phyloP scores from a whole-genome alignment of 2,329 filamentous ascomycete species.

The Calonectria pseudoreteaudii region DNA sequence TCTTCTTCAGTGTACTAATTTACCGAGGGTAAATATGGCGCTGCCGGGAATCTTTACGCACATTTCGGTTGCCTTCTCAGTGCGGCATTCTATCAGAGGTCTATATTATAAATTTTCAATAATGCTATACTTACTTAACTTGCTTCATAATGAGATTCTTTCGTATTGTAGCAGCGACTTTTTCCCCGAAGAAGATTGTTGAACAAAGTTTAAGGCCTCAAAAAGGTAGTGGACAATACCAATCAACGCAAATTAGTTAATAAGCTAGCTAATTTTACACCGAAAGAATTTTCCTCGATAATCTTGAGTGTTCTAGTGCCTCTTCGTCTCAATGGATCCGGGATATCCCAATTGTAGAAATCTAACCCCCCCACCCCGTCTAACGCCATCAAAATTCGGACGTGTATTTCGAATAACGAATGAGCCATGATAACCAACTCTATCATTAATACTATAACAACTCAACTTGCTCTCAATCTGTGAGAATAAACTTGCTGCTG shows the following conservation, averaged over 20 bases:
- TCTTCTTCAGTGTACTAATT: neutral
- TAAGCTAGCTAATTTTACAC: neutral
- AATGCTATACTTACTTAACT: neutral
- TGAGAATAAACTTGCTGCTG: neutral
- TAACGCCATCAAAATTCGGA: neutral
- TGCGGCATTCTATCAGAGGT: neutral
- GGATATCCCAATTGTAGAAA: neutral
- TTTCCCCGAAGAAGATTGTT: neutral
- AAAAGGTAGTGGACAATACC: neutral
- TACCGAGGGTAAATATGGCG: neutral
- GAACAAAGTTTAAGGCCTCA: neutral
- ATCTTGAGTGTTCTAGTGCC: neutral
- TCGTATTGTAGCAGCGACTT: neutral
- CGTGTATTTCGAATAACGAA: neutral
- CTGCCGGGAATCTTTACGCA: neutral
- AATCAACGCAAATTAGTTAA: neutral
- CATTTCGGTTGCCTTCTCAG: neutral
- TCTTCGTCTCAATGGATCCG: neutral
- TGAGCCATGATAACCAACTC: neutral
- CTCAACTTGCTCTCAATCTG: neutral
- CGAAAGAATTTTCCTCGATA: neutral
- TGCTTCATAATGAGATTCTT: neutral
- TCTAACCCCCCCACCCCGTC: neutral
- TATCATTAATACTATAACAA: neutral
- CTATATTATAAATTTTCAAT: neutral